Conservation (phyloP, 768 basidiomycete genomes). For the Suillus placidus region DNA sequence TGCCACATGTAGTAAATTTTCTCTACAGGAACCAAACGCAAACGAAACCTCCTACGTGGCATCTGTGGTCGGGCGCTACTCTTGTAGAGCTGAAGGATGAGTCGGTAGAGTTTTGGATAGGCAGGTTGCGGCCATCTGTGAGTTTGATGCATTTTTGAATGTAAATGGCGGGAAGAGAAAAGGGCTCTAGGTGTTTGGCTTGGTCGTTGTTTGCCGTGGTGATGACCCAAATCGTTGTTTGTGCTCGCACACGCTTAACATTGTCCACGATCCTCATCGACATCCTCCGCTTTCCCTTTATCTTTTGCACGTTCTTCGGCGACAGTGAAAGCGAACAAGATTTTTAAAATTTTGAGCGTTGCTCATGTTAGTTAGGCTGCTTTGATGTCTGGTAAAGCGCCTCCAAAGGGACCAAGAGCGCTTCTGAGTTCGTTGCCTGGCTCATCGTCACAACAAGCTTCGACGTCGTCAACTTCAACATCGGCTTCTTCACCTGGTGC, state of each 20-base stretch:
- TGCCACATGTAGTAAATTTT: constrained; percentile 6
- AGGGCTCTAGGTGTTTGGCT: background rate
- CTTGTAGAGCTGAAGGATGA: background rate
- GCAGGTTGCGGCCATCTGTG: background rate
- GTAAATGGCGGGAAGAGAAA: constrained; percentile 5
- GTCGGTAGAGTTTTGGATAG: background rate
- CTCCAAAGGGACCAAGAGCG: constrained; percentile 74
- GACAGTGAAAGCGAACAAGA: constrained; percentile 11
- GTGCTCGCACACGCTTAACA: constrained; percentile 9
- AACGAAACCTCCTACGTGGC: constrained; percentile 9
- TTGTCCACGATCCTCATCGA: constrained; percentile 15
- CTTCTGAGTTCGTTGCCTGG: constrained; percentile 50
- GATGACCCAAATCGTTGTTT: constrained; percentile 11
- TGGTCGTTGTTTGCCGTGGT: constrained; percentile 8
- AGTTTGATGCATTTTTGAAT: background rate
- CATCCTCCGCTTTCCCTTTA: constrained; percentile 15
- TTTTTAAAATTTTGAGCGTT: constrained; percentile 9
- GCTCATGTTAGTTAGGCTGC: constrained; percentile 18
- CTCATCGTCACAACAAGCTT: constrained; percentile 30
- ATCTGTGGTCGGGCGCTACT: constrained; percentile 4
- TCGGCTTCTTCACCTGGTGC: constrained; percentile 33
- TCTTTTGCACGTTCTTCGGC: constrained; percentile 12
- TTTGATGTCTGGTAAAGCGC: constrained; percentile 76
- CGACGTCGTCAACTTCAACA: constrained; percentile 37
- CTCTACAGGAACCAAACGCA: constrained; percentile 8